Evolutionary conservation across 2,329 filamentous ascomycete genomes (phyloP), one percentile per base, ranked within the genome.

Genomic region (Chaetomiaceae sp.): DNA sequence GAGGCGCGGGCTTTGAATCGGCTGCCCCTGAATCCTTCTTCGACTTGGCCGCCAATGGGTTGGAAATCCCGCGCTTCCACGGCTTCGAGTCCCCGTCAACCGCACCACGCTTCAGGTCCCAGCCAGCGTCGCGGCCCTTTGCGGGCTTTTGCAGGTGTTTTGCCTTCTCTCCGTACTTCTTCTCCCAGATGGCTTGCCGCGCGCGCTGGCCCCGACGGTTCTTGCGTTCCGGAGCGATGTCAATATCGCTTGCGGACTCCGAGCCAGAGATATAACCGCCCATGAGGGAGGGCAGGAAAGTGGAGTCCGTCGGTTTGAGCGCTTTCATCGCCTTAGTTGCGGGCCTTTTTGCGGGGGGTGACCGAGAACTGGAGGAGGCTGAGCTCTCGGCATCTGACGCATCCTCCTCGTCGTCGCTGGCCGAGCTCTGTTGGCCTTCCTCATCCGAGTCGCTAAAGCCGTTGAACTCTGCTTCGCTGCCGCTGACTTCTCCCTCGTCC

Each of bases 211-310:
- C 89, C 43, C 83, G 78, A 20, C 87, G 78, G 63, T 92, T 91
- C 70, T 91, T 91, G 62, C 82, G 82, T 0, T 76, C 70, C 1
- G 75, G 75, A 6, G 79, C 80, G 2, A 77, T 69, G 48, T 90
- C 87, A 20, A 88, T 73, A 58, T 88, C 85, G 0, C 85, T 87
- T 6, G 80, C 81, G 36, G 79, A 82, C 61, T 89, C 87, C 8
- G 85, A 88, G 43, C 87, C 88, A 2, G 87, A 90, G 63, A 89
- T 80, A 71, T 92, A 95, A 53, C 87, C 87, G 19, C 84, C 85
- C 79, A 89, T 89, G 15, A 94, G 79, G 1, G 84, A 83, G 0
- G 89, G 89, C 2, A 94, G 72, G 66, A 91, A 90, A 0, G 81
- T 81, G 0, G 87, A 81, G 51, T 70, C 70, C 66, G 52, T 57